These are phyloP conservation scores for Blumeriella jaapii DNA, from an alignment of 2,329 filamentous ascomycete species.

Conservation along the genomic window DNA sequence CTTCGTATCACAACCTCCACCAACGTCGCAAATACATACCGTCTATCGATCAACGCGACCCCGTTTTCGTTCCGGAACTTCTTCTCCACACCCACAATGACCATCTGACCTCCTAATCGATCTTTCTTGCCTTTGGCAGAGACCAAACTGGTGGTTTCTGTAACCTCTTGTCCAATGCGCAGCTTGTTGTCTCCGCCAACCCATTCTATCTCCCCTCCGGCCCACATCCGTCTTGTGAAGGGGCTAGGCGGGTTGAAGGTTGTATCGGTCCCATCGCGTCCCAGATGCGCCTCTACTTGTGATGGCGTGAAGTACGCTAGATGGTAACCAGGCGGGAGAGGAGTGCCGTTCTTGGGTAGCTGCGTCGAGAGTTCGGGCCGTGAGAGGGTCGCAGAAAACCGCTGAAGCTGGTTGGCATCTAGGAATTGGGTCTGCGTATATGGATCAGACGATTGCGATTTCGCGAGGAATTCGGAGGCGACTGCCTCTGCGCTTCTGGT, in stretches of 20 bases:
- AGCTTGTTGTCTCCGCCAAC: conserved; percentile 30
- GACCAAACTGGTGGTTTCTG: conserved; percentile 44
- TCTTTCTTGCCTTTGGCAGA: conserved; percentile 44
- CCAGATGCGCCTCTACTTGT: conserved; percentile 42
- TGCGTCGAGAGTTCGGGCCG: conserved; percentile 27
- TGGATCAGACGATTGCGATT: conserved; percentile 32
- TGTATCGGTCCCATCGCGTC: conserved; percentile 47
- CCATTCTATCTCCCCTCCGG: conserved; percentile 49
- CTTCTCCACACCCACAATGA: conserved; percentile 54
- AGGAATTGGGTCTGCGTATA: conserved; percentile 38
- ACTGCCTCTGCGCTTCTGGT: conserved; percentile 25
- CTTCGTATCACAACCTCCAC: background rate
- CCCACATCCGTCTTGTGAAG: conserved; percentile 58
- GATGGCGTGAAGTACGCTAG: conserved; percentile 52
- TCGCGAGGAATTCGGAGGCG: conserved; percentile 31
- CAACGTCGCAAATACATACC: conserved; percentile 27
- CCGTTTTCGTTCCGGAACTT: conserved; percentile 41
- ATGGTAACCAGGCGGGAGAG: conserved; percentile 37
- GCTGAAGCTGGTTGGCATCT: conserved; percentile 52
- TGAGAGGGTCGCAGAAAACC: conserved; percentile 45
- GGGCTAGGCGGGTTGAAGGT: conserved; percentile 47
- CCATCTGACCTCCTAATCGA: conserved; percentile 45
- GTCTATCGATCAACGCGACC: conserved; percentile 40
- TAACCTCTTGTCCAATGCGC: conserved; percentile 42
- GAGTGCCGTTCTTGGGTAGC: conserved; percentile 10